Conservation (phyloP, 1,139 yeast genomes). For the Yamadazyma songkhlaensis region DNA sequence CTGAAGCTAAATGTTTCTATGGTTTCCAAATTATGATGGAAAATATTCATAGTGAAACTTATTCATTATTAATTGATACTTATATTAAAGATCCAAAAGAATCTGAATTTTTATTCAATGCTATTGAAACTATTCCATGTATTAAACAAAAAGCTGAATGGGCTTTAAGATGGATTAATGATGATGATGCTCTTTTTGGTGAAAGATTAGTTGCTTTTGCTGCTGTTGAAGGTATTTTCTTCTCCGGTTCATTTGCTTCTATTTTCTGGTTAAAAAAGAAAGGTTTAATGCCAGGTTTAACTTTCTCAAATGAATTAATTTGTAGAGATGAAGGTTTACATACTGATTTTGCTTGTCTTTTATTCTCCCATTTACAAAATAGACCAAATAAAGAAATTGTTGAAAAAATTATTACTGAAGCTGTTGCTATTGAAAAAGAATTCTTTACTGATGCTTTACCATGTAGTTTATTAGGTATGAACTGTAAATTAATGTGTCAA, state of each 20-base stretch:
- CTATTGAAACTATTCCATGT: slow-evolving; percentile 91
- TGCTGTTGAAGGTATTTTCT: slow-evolving; percentile 98
- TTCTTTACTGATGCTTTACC: slow-evolving; percentile 94
- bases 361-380: slow-evolving; percentile 88
- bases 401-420: slow-evolving; percentile 86
- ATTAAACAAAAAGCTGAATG: slow-evolving; percentile 96
- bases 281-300: slow-evolving; percentile 97
- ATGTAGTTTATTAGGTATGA: slow-evolving; percentile 89
- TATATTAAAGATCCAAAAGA: slow-evolving; percentile 95
- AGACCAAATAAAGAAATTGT: slow-evolving; percentile 80
- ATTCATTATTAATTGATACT: slow-evolving; percentile 89
- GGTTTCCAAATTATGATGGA: slow-evolving; percentile 99
- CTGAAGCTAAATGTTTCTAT: slow-evolving; percentile 98
- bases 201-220: slow-evolving; percentile 98
- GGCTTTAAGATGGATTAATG: slow-evolving; percentile 96
- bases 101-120: slow-evolving; percentile 84
- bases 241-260: slow-evolving; percentile 96
- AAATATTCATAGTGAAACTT: slow-evolving; percentile 96
- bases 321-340: slow-evolving; percentile 98
- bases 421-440: slow-evolving; percentile 91
- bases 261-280: slow-evolving; percentile 97
- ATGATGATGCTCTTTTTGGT: slow-evolving; percentile 81
- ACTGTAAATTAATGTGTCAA: slow-evolving; percentile 88
- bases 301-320: slow-evolving; percentile 93
- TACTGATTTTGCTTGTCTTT: slow-evolving; percentile 95